Base-by-base conservation (phyloP, 2,329 filamentous ascomycete species). In the Botrytis cinerea region DNA sequence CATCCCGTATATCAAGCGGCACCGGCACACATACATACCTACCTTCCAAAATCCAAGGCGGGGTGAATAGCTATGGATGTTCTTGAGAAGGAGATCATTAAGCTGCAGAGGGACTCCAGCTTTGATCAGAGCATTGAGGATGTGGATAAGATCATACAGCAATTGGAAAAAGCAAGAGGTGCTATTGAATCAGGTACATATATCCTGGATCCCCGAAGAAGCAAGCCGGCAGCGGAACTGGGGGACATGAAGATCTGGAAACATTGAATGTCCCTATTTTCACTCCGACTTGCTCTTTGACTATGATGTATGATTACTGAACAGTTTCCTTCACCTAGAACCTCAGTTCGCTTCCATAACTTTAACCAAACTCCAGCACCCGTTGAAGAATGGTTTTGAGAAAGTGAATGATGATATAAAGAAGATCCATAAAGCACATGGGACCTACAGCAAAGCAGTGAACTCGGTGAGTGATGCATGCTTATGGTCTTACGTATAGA, bases 351-450 rank as follows among this genome's bases (percentile, higher is more conserved):
- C 93, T 25, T 89, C 91, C 60, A 85, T 95, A 74, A 92, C 91
- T 40, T 88, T 98, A 78, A 92, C 93, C 45, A 95, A 92, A 81
- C 88, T 98, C 28, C 94, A 98, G 81, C 95, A 92, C 76, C 93
- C 95, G 0, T 86, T 97, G 73, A 96, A 95, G 80, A 86, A 91
- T 70, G 90, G 91, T 1, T 91, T 98, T 75, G 94, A 97, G 57
- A 87, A 89, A 51, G 90, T 97, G 57, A 95, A 92, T 77, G 90
- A 92, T 71, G 91, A 93, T 79, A 84, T 98, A 68, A 96, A 94
- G 81, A 92, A 93, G 72, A 91, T 96, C 4, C 92, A 97, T 78
- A 92, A 91, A 76, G 91, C 91, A 2, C 91, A 97, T 73, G 94
- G 91, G 81, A 92, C 91, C 77, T 97, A 97, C 82, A 91, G 91